Base-by-base conservation (phyloP, 768 basidiomycete species). In the Ramaria sp. region DNA sequence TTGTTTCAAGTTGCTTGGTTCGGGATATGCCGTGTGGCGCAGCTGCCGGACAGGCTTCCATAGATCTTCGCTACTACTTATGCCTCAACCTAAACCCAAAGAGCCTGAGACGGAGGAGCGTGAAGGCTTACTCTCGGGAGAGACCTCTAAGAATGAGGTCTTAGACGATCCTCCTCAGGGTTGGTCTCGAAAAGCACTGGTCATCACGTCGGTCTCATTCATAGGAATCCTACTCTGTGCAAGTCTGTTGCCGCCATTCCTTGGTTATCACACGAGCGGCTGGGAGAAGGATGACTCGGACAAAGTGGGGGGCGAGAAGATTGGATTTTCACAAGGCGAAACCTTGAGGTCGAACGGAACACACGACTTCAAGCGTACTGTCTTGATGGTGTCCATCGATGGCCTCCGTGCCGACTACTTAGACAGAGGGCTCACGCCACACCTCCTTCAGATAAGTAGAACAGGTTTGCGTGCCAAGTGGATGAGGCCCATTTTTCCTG, bases 351-450 rank as follows among this genome's bases (percentile, higher is more conserved):
- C 81, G 2, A 94, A 93, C 64, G 91, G 91, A 33, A 93, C 91
- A 1, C 86, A 91, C 62, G 76, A 81, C 43, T 93, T 84, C 70
- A 86, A 78, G 70, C 77, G 81, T 61, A 93, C 89, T 0, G 88
- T 91, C 7, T 66, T 94, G 19, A 78, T 94, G 54, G 81, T 94
- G 3, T 92, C 90, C 30, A 88, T 94, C 37, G 92, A 94, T 64
- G 91, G 91, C 0, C 70, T 94, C 34, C 76, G 88, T 88, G 88
- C 91, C 37, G 88, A 89, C 66, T 94, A 94, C 65, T 75, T 95
- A 24, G 88, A 92, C 66, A 77, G 88, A 50, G 88, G 87, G 0
- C 67, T 93, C 42, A 93, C 91, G 0, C 91, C 91, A 0, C 84
- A 94, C 67, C 70, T 94, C 12, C 72, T 91, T 45, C 80, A 81